phyloP scores from a whole-genome alignment of 2,329 filamentous ascomycete species.

The Coniochaeta sp. region DNA sequence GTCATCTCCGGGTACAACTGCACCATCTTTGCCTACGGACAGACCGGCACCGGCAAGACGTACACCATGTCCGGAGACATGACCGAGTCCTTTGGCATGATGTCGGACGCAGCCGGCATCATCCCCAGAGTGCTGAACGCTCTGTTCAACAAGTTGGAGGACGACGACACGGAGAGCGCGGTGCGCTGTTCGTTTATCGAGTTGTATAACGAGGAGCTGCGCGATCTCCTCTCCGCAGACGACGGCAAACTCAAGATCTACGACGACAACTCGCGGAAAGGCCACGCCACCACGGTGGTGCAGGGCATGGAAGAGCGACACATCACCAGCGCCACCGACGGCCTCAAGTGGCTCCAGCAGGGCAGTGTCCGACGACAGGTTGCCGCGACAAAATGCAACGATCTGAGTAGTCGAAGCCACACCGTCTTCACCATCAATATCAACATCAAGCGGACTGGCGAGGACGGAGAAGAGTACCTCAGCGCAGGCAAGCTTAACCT shows the following conservation, averaged over 20 bases:
- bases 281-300: slow-evolving; percentile 78
- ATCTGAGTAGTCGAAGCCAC: slow-evolving; percentile 92
- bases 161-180: slow-evolving; percentile 71
- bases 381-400: slow-evolving; percentile 99
- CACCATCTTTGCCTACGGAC: slow-evolving; percentile 97
- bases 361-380: slow-evolving; percentile 94
- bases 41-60: slow-evolving; percentile 96
- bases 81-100: slow-evolving; percentile 73
- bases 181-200: slow-evolving; percentile 99
- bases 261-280: slow-evolving; percentile 81
- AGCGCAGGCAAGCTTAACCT: slow-evolving; percentile 91
- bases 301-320: slow-evolving; percentile 98
- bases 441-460: slow-evolving; percentile 73
- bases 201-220: slow-evolving; percentile 94
- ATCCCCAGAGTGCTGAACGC: slow-evolving; percentile 86
- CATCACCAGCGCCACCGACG: slow-evolving; percentile 76
- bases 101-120: slow-evolving; percentile 89
- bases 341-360: slow-evolving; percentile 80
- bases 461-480: slow-evolving; percentile 83
- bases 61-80: slow-evolving; percentile 99
- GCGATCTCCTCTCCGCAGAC: slow-evolving; percentile 78
- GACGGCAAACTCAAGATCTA: slow-evolving; percentile 90
- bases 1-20: slow-evolving; percentile 95
- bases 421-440: slow-evolving; percentile 96
- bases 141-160: slow-evolving; percentile 77